Evolutionary conservation across 1,139 yeast genomes (phyloP).

Genomic region (Spencermartinsiella ligniputridi): DNA sequence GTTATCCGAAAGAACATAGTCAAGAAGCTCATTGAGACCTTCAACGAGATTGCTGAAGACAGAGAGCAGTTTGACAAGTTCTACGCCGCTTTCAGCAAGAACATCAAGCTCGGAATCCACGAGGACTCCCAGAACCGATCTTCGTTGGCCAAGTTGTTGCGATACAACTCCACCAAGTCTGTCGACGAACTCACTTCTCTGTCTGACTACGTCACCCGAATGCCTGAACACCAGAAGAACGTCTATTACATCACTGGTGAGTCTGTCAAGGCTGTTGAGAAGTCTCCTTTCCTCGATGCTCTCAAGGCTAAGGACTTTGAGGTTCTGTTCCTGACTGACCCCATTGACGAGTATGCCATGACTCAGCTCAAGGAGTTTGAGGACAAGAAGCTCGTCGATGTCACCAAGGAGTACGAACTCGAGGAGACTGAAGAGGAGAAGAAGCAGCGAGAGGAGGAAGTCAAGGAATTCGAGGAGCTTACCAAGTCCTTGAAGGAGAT

Average conservation of each 20-base stretch:
- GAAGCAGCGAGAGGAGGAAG: constrained; percentile 87
- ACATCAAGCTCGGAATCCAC: constrained; percentile 98
- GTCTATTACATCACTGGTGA: constrained; percentile 99
- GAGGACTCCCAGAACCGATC: constrained; percentile 98
- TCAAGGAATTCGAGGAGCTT: constrained; percentile 86
- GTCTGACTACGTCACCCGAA: constrained; percentile 96
- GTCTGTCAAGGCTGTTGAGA: constrained; percentile 94
- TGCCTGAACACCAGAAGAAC: constrained; percentile 99
- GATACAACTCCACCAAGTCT: constrained; percentile 96
- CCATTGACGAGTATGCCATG: constrained; percentile 99
- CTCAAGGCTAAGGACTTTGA: constrained; percentile 98
- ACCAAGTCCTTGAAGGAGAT: constrained; percentile 95
- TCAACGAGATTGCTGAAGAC: constrained; percentile 99
- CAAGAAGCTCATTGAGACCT: constrained; percentile 97
- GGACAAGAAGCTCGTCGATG: constrained; percentile 98
- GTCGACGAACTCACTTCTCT: constrained; percentile 90
- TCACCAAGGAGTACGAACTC: constrained; percentile 97
- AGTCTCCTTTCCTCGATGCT: constrained; percentile 99
- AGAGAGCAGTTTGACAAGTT: constrained; percentile 97
- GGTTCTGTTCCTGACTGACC: constrained; percentile 96
- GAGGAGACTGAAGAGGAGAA: constrained; percentile 99
- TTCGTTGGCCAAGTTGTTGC: constrained; percentile 91
- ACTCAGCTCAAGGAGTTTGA: constrained; percentile 99
- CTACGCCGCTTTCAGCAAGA: constrained; percentile 97
- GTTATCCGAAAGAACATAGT: constrained; percentile 99